These are phyloP conservation scores for Hirschioporus abietinus DNA, from an alignment of 768 basidiomycete species.

Conservation along the genomic window DNA sequence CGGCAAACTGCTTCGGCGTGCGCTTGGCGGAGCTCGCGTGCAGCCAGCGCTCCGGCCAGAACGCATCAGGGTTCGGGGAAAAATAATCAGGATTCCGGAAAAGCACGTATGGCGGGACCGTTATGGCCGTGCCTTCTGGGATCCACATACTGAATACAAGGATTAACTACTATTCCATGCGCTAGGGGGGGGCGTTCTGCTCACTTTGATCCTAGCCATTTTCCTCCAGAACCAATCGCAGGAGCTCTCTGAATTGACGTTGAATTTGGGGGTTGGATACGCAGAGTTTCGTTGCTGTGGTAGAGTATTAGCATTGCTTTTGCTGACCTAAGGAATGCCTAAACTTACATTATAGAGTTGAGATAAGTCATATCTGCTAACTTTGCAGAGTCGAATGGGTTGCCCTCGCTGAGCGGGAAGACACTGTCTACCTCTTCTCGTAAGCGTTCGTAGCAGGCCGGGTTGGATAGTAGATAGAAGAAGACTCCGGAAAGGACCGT, in stretches of 20 bases:
- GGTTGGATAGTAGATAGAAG: constrained; percentile 36
- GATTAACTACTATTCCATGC: neutral
- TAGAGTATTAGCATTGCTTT: neutral
- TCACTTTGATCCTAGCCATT: constrained; percentile 29
- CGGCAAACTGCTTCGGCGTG: neutral
- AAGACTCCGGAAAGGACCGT: constrained; percentile 33
- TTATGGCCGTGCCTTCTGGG: constrained; percentile 35
- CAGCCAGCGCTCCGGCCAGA: constrained; percentile 41
- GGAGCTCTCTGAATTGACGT: constrained; percentile 37
- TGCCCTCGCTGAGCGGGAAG: constrained; percentile 32
- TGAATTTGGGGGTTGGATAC: constrained; percentile 38
- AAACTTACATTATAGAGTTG: constrained; percentile 29
- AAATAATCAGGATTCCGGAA: constrained; percentile 45
- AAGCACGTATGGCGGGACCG: constrained; percentile 35
- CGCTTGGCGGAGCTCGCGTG: neutral
- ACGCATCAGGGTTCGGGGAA: constrained; percentile 34
- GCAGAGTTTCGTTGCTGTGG: constrained; percentile 41
- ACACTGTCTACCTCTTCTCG: constrained; percentile 36
- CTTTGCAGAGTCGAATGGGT: constrained; percentile 16
- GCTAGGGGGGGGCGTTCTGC: constrained; percentile 4
- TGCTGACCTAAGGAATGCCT: neutral
- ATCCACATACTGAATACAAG: constrained; percentile 26
- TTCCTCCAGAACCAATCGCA: constrained; percentile 24
- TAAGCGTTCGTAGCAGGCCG: constrained; percentile 29
- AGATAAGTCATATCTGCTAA: constrained; percentile 28